Conservation (phyloP, 306 rosid species). For the Urtica urens region DNA sequence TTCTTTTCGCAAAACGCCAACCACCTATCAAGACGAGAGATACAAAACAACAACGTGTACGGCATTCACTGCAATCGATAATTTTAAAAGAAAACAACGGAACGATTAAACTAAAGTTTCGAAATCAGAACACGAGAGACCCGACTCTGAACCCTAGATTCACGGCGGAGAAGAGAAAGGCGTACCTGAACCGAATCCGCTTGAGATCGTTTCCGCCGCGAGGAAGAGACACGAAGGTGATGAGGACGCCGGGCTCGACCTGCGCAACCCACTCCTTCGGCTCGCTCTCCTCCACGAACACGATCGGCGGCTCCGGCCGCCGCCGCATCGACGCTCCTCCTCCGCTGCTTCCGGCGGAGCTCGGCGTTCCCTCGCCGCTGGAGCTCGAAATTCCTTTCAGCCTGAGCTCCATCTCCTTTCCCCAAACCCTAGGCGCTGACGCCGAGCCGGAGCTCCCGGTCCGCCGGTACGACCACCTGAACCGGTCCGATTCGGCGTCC, state of each 20-base stretch:
- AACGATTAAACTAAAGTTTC: too few species aligned
- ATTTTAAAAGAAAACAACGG: too few species aligned
- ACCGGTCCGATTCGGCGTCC: conserved; percentile 67
- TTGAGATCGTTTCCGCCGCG: conserved; percentile 94
- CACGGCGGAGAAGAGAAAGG: background rate
- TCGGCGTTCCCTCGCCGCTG: conserved; percentile 87
- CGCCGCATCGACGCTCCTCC: conserved; percentile 37
- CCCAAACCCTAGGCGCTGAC: conserved; percentile 57
- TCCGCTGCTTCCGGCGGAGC: conserved; percentile 65
- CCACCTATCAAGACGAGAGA: too few species aligned
- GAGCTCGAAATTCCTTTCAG: conserved; percentile 90
- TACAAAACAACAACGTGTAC: too few species aligned
- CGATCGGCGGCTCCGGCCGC: conserved; percentile 37
- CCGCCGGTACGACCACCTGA: conserved; percentile 65
- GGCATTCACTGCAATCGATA: too few species aligned
- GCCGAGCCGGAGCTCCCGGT: conserved; percentile 72
- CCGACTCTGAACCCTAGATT: too few species aligned
- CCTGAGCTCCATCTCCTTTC: conserved; percentile 90
- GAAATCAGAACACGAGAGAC: too few species aligned
- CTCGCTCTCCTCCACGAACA: conserved; percentile 89
- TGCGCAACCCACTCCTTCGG: conserved; percentile 96
- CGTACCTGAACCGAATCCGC: conserved; percentile 90
- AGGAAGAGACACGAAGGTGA: conserved; percentile 84
- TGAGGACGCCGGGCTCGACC: conserved; percentile 96
- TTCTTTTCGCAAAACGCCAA: too few species aligned